Evolutionary conservation across 2,329 filamentous ascomycete species (phyloP).

Genomic region (Lasiodiplodia citricola): DNA sequence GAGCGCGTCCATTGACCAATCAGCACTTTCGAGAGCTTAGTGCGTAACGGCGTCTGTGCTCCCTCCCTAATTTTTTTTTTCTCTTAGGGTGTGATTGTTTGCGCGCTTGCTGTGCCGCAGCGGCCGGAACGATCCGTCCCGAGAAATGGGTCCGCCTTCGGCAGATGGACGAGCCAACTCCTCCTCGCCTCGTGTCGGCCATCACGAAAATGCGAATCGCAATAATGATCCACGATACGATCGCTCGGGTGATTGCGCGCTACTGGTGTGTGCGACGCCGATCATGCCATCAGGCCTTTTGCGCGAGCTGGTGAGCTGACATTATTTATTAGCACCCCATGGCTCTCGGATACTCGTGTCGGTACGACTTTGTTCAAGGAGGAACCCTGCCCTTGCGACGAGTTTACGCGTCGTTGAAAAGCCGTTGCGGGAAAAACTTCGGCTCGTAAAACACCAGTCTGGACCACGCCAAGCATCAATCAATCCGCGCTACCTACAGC

Average conservation of each 20-base stretch:
- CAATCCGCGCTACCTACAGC: not conserved
- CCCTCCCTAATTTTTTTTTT: not conserved
- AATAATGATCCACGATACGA: not conserved
- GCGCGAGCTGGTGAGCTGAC: not conserved
- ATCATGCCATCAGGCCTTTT: not conserved
- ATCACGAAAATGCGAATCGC: not conserved
- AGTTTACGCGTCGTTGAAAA: too few relatives aligned
- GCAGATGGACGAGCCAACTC: not conserved
- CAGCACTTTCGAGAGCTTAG: not conserved
- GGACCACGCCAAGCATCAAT: not conserved
- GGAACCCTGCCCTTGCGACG: too few relatives aligned
- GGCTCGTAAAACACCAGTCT: not conserved
- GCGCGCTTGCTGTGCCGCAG: not conserved
- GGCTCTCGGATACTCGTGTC: too few relatives aligned
- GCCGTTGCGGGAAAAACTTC: not conserved
- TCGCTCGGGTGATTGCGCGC: not conserved
- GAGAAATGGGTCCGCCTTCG: not conserved
- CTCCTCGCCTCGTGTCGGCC: not conserved
- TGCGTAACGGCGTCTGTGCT: not conserved
- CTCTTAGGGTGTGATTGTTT: not conserved
- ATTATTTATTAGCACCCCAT: not conserved
- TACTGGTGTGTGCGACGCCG: not conserved
- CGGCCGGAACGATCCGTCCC: conserved; percentile 17
- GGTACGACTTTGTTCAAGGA: too few relatives aligned
- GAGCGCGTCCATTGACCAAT: too few relatives aligned